Percentiles rank a stretch among this genome's conserved stretches.
Conservation (phyloP, 768 basidiomycete genomes). For the Panaeolus papilionaceus region DNA sequence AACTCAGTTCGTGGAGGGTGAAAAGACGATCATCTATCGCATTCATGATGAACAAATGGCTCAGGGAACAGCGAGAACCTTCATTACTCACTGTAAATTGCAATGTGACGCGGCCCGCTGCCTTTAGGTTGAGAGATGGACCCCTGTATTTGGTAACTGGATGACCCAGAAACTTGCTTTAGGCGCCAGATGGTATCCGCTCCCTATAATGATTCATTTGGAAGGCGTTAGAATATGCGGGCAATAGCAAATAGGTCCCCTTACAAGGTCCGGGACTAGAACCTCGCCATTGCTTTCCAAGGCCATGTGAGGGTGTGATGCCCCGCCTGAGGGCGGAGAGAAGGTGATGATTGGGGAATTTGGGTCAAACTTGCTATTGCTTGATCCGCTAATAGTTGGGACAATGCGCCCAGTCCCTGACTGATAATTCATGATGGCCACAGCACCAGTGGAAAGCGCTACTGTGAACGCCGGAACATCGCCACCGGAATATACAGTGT, state of each 20-base stretch:
- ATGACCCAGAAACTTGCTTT: conserved; percentile 47
- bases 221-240: not conserved
- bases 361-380: conserved; percentile 34
- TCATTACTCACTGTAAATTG: conserved; percentile 35
- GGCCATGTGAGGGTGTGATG: conserved; percentile 73
- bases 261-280: conserved; percentile 62
- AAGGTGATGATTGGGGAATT: conserved; percentile 57
- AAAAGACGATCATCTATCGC: conserved; percentile 54
- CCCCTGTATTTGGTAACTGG: conserved; percentile 59
- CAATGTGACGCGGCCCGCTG: conserved; percentile 63
- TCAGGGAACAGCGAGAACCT: not conserved
- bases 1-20: conserved; percentile 60
- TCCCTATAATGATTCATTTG: conserved; percentile 41
- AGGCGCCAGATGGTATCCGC: conserved; percentile 75
- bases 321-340: conserved; percentile 45
- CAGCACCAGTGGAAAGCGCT: conserved; percentile 58
- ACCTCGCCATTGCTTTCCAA: conserved; percentile 61
- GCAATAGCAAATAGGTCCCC: not conserved
- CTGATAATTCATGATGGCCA: conserved; percentile 64
- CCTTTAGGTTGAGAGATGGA: conserved; percentile 64
- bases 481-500: conserved; percentile 56
- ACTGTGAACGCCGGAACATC: conserved; percentile 56
- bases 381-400: conserved; percentile 45
- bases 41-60: not conserved
- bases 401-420: conserved; percentile 62